These are phyloP conservation scores for Globisporangium uncinulatum DNA, from an alignment of 352 stramenopile species.

Conservation along the genomic window DNA sequence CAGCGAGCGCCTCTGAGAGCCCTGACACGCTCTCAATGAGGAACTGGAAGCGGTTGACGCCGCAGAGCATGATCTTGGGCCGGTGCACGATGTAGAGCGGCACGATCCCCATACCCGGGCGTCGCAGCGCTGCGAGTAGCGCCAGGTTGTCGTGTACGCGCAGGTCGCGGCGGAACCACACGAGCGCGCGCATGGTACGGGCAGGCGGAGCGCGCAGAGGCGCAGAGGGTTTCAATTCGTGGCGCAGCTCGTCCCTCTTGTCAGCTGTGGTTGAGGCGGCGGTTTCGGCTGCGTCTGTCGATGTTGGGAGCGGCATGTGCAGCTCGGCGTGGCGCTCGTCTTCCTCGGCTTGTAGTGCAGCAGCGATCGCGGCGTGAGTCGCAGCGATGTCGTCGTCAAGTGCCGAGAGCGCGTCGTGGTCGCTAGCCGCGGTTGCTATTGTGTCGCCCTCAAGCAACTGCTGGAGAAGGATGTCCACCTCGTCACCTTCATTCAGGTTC, in stretches of 20 bases:
- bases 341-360: conserved; percentile 29
- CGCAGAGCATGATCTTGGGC: conserved; percentile 79
- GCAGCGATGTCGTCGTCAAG: conserved; percentile 16
- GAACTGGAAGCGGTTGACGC: conserved; percentile 88
- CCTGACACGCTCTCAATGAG: conserved; percentile 90
- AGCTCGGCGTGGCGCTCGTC: conserved; percentile 13
- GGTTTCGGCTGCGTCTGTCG: neutral
- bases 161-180: conserved; percentile 96
- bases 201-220: neutral
- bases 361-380: conserved; percentile 12
- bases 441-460: conserved; percentile 19
- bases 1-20: conserved; percentile 62
- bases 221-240: neutral
- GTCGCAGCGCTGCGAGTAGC: conserved; percentile 69
- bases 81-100: conserved; percentile 89
- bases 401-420: conserved; percentile 5
- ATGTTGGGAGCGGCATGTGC: neutral
- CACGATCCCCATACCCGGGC: conserved; percentile 45
- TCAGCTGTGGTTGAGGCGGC: too few species aligned
- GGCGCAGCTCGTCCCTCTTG: neutral
- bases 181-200: conserved; percentile 26
- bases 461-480: conserved; percentile 26
- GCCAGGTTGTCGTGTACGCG: conserved; percentile 95
- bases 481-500: neutral
- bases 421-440: neutral